A percentile compares a stretch with the other conserved stretches of the same genome.
phyloP scores from a whole-genome alignment of 805 yeast species.

The Ogataea nakhonphanomensis region DNA sequence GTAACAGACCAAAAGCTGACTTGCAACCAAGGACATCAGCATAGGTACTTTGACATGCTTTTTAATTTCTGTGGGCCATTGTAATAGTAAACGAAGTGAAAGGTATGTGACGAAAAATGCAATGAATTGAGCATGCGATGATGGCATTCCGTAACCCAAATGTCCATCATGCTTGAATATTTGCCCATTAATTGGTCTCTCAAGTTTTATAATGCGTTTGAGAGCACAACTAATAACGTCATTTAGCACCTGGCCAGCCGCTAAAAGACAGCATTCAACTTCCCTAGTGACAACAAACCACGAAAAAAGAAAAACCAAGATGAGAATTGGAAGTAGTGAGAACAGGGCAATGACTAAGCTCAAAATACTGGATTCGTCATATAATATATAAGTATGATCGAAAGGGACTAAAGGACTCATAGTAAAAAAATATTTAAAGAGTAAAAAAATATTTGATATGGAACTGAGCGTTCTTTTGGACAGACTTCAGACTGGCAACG shows the following conservation, averaged over 20 bases:
- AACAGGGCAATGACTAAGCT: conserved; percentile 65
- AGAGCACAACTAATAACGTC: conserved; percentile 69
- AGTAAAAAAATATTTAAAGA: not conserved
- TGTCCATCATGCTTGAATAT: conserved; percentile 29
- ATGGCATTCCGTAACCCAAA: conserved; percentile 87
- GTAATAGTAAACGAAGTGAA: conserved; percentile 39
- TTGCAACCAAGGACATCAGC: conserved; percentile 24
- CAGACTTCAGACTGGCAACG: not conserved
- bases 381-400: conserved; percentile 82
- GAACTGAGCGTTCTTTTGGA: conserved; percentile 1
- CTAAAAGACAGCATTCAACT: conserved; percentile 76
- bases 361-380: conserved; percentile 61
- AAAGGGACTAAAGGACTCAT: conserved; percentile 47
- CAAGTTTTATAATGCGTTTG: conserved; percentile 62
- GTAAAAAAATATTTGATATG: conserved; percentile 1
- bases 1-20: conserved; percentile 47
- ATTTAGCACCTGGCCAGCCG: conserved; percentile 79
- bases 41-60: conserved; percentile 30
- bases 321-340: conserved; percentile 76
- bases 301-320: conserved; percentile 74
- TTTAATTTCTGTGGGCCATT: conserved; percentile 39
- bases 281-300: conserved; percentile 84
- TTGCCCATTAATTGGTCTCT: conserved; percentile 60
- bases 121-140: conserved; percentile 96
- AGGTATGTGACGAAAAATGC: conserved; percentile 71